phyloP scores from a whole-genome alignment of 169 alveolate species.

The Plasmodium coatneyi region DNA sequence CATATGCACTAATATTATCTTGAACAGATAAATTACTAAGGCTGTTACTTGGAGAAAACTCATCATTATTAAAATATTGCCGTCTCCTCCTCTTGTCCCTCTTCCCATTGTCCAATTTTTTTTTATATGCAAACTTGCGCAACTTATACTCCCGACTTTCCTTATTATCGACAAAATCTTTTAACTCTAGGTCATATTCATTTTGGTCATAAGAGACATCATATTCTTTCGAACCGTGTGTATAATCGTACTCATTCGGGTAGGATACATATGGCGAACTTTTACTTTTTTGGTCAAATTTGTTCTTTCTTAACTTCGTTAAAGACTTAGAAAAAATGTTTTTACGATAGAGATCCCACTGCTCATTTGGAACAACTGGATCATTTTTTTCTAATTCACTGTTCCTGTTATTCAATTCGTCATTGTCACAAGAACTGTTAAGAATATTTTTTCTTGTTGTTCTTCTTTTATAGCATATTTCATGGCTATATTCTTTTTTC shows the following conservation, averaged over 20 bases:
- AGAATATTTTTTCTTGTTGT: not conserved
- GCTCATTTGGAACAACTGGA: not conserved
- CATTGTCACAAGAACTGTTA: not conserved
- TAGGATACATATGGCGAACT: not conserved
- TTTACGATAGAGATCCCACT: slow-evolving; percentile 4
- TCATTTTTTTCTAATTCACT: not conserved
- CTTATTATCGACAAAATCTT: not conserved
- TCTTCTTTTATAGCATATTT: slow-evolving; percentile 10
- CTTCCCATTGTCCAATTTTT: not conserved
- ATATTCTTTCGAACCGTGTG: not conserved
- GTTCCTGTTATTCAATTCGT: not conserved
- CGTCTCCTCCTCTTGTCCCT: not conserved
- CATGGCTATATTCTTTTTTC: not conserved
- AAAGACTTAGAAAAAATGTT: not conserved
- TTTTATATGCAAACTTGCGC: not conserved
- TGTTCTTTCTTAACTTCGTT: not conserved
- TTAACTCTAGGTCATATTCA: not conserved
- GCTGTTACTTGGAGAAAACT: not conserved
- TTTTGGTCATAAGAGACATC: slow-evolving; percentile 2
- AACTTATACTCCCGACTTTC: not conserved
- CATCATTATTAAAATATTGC: not conserved
- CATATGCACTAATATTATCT: not conserved
- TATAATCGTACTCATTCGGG: not conserved
- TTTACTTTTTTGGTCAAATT: not conserved
- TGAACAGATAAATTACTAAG: not conserved